A percentile compares a stretch with the other conserved stretches of the same genome.
These are phyloP conservation scores for Magnusiomyces sp. DNA, from an alignment of 1,139 yeast species.

Conservation along the genomic window DNA sequence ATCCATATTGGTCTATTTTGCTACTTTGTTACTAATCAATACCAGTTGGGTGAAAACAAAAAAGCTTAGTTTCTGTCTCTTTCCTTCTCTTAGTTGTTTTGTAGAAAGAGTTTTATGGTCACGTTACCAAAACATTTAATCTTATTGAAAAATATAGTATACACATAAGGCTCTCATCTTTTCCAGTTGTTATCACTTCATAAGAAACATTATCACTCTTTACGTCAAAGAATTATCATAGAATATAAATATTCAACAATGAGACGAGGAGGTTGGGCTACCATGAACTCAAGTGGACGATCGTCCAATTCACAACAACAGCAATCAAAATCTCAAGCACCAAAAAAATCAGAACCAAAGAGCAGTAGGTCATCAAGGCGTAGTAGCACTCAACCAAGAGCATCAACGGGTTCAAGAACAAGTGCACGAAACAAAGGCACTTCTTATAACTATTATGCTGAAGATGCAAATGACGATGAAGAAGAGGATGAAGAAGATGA, in stretches of 20 bases:
- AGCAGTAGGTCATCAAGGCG: background rate
- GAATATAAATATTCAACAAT: constrained; percentile 22
- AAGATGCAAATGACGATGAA: constrained; percentile 9
- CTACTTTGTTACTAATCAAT: too few relatives aligned
- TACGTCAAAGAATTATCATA: constrained; percentile 12
- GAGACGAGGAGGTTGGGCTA: constrained; percentile 11
- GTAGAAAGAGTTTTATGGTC: too few relatives aligned
- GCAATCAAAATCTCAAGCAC: constrained; percentile 1
- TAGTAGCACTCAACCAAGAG: constrained; percentile 3
- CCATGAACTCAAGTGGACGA: constrained; percentile 5
- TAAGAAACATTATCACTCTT: too few relatives aligned
- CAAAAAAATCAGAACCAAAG: background rate
- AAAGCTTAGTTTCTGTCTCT: too few relatives aligned
- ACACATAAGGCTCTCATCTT: too few relatives aligned
- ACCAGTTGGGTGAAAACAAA: too few relatives aligned
- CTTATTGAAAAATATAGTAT: too few relatives aligned
- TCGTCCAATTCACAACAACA: constrained; percentile 1
- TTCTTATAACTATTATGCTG: constrained; percentile 5
- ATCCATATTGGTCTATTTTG: too few relatives aligned
- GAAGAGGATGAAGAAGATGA: constrained; percentile 14
- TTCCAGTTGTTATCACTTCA: too few relatives aligned
- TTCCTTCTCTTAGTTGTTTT: too few relatives aligned
- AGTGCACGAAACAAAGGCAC: constrained; percentile 8
- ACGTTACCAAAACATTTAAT: too few relatives aligned
- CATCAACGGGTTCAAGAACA: background rate